Evolutionary conservation across 495 filamentous ascomycete genomes (phyloP).

Genomic region (Hypoxylon rickii): DNA sequence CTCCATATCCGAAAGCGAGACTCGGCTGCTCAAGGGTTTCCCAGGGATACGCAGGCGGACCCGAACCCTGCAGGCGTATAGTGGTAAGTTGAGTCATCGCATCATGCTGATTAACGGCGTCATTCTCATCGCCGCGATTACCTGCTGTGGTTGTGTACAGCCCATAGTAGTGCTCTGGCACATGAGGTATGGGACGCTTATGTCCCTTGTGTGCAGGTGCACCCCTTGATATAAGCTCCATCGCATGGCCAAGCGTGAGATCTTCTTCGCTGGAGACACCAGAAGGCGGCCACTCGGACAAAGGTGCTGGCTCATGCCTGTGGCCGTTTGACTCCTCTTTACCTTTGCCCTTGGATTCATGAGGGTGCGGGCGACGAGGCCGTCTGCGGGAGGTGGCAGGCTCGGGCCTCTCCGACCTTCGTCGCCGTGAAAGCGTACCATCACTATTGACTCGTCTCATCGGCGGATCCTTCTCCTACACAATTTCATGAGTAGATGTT

Average conservation of each 20-base stretch:
- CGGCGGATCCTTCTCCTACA: conserved; percentile 36
- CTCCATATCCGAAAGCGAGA: conserved; percentile 62
- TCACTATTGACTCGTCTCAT: conserved; percentile 39
- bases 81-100: conserved; percentile 56
- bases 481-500: conserved; percentile 12
- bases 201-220: conserved; percentile 53
- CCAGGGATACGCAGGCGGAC: conserved; percentile 58
- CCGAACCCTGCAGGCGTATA: conserved; percentile 44
- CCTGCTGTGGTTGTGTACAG: conserved; percentile 54
- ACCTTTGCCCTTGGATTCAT: conserved; percentile 49
- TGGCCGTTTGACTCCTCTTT: conserved; percentile 41
- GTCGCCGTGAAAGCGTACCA: conserved; percentile 32
- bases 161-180: conserved; percentile 54
- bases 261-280: conserved; percentile 49
- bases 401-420: conserved; percentile 22
- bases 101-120: conserved; percentile 50
- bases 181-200: conserved; percentile 51
- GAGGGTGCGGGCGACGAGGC: conserved; percentile 45
- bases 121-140: conserved; percentile 50
- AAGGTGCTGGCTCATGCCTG: conserved; percentile 42
- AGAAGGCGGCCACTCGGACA: conserved; percentile 54
- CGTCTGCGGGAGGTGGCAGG: conserved; percentile 40
- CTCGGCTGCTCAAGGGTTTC: conserved; percentile 69
- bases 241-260: conserved; percentile 50
- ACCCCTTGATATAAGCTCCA: conserved; percentile 52